Evolutionary conservation across 73 alveolate species (phyloP).

Genomic region (Tetrahymena borealis): DNA sequence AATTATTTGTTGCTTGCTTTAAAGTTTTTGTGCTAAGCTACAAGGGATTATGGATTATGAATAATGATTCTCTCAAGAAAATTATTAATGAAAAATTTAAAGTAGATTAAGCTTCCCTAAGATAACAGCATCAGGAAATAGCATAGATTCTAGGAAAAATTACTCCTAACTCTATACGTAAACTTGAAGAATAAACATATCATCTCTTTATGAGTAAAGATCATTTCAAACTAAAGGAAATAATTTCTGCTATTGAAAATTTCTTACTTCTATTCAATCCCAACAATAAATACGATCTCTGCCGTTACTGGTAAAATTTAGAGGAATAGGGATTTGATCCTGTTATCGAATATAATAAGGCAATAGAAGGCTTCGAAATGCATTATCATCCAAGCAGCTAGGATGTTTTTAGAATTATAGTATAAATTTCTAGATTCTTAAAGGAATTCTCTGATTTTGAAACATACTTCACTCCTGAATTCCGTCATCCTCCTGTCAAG

Average conservation of each 20-base stretch:
- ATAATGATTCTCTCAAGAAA: slow-evolving; percentile 30
- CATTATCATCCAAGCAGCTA: slow-evolving; percentile 57
- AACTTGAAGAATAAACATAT: slow-evolving; percentile 36
- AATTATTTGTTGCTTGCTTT: slow-evolving; percentile 21
- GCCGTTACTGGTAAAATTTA: slow-evolving; percentile 56
- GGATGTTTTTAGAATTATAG: slow-evolving; percentile 57
- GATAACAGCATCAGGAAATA: slow-evolving; percentile 11
- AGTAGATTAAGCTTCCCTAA: background rate
- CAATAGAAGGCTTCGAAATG: slow-evolving; percentile 62
- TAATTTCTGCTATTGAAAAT: slow-evolving; percentile 34
- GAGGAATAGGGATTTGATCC: slow-evolving; percentile 66
- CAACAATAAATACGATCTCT: slow-evolving; percentile 54
- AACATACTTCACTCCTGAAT: slow-evolving; percentile 53
- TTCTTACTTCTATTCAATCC: slow-evolving; percentile 43
- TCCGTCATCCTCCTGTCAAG: slow-evolving; percentile 64
- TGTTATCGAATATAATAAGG: slow-evolving; percentile 60
- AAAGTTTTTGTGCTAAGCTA: slow-evolving; percentile 26
- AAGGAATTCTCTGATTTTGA: slow-evolving; percentile 66
- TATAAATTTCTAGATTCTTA: slow-evolving; percentile 56
- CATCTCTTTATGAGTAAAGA: slow-evolving; percentile 37
- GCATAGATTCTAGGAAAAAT: slow-evolving; percentile 22
- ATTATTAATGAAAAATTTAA: slow-evolving; percentile 3
- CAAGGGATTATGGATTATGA: slow-evolving; percentile 37
- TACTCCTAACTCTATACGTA: slow-evolving; percentile 31
- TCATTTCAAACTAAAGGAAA: slow-evolving; percentile 38